Base-by-base conservation (phyloP, 2,329 filamentous ascomycete species). In the Aspergillus latus region DNA sequence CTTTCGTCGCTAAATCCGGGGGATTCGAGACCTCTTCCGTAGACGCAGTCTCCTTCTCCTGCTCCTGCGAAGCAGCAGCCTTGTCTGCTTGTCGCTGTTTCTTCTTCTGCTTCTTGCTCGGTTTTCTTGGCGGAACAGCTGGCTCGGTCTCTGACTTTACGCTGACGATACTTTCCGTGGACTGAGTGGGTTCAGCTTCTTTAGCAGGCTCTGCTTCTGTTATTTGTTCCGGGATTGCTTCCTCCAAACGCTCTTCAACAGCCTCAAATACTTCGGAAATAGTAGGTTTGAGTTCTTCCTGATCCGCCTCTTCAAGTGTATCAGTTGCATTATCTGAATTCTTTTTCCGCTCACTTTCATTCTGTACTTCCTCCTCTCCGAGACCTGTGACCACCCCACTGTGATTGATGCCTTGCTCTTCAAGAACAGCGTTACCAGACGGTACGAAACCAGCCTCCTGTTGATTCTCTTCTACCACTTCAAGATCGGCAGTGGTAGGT, bases 61-160 rank as follows among this genome's bases (percentile, higher is more conserved):
- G 54, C 44, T 60, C 51, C 28, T 56, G 26, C 9, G 13, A 7
- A 37, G 30, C 26, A 36, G 49, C 49, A 37, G 56, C 40, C 42
- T 52, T 49, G 28, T 64, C 45, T 32, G 59, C 62, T 49, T 66
- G 51, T 13, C 63, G 64, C 32, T 66, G 59, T 54, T 67, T 65
- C 52, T 69, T 64, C 54, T 62, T 67, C 34, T 68, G 59, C 32
- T 69, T 69, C 49, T 69, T 69, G 57, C 61, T 66, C 51, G 61
- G 47, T 32, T 67, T 66, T 39, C 57, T 62, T 15, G 57, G 55
- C 7, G 58, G 28, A 1, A 48, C 30, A 5, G 56, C 29, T 10
- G 49, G 32, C 37, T 62, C 60, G 13, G 15, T 34, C 32, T 59
- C 60, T 2, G 48, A 13, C 4, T 59, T 55, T 13, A 5, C 34